Conservation (phyloP, 2,329 filamentous ascomycete genomes). For the Sarocladium oryzae region DNA sequence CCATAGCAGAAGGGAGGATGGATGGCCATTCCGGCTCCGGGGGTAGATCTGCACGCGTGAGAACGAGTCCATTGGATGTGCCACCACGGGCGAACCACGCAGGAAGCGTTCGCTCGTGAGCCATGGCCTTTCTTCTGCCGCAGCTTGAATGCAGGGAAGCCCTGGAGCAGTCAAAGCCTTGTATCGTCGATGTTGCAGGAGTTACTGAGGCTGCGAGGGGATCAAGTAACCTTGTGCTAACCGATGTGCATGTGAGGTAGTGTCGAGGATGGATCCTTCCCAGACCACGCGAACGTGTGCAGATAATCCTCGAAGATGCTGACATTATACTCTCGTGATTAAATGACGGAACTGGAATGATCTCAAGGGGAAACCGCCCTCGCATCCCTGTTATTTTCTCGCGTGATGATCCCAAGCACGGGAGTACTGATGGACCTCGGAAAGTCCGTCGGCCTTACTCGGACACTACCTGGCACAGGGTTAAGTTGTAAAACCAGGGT, state of each 20-base stretch:
- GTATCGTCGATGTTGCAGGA: neutral
- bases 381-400: no score
- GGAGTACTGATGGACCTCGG: neutral
- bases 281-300: neutral
- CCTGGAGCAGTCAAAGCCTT: neutral
- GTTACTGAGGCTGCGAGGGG: neutral
- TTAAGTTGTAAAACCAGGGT: neutral
- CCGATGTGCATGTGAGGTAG: neutral
- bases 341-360: no score
- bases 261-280: neutral
- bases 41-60: constrained; percentile 30
- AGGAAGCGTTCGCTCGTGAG: constrained; percentile 19
- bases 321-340: neutral
- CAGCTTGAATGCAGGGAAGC: neutral
- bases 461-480: neutral
- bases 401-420: no score
- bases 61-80: constrained; percentile 60
- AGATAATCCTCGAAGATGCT: neutral
- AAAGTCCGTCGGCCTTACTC: neutral
- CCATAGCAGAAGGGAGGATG: constrained; percentile 51
- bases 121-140: neutral
- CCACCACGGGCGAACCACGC: constrained; percentile 50
- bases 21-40: constrained; percentile 28
- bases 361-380: no score
- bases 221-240: neutral